phyloP scores from a whole-genome alignment of 2,329 filamentous ascomycete genomes.

The Xylaria hypoxylon region DNA sequence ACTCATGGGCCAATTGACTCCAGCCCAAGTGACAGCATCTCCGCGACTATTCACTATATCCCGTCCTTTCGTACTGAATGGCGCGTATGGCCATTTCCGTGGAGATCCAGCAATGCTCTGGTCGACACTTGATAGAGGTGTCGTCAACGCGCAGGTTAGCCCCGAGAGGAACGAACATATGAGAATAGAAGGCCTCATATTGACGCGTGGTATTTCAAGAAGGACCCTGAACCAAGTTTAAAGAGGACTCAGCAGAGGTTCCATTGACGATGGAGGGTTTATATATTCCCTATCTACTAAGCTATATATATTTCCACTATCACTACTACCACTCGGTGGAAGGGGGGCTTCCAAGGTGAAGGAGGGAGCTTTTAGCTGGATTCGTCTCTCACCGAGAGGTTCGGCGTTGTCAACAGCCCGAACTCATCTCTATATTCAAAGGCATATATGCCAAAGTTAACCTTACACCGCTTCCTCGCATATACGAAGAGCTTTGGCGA shows the following conservation, averaged over 20 bases:
- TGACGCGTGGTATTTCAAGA: not conserved
- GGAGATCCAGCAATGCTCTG: conserved; percentile 29
- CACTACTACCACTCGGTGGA: not conserved
- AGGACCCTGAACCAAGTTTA: not conserved
- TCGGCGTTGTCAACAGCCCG: not conserved
- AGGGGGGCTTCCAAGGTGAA: conserved; percentile 9
- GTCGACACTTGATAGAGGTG: conserved; percentile 29
- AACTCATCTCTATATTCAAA: not conserved
- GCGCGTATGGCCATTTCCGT: conserved; percentile 53
- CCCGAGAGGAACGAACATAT: conserved; percentile 37
- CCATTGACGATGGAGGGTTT: conserved; percentile 9
- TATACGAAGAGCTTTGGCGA: conserved; percentile 14
- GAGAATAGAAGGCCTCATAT: conserved; percentile 37
- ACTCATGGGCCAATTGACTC: conserved; percentile 55
- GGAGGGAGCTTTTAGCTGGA: not conserved
- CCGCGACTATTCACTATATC: conserved; percentile 54
- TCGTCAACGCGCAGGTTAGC: conserved; percentile 38
- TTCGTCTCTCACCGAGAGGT: conserved; percentile 3
- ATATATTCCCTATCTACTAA: conserved; percentile 16
- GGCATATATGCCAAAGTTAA: not conserved
- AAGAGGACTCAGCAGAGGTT: not conserved
- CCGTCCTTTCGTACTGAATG: conserved; percentile 54
- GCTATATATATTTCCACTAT: not conserved
- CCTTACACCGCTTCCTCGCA: not conserved
- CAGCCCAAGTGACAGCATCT: conserved; percentile 53